phyloP scores from a whole-genome alignment of 345 rosid genomes.

The Heritiera fomes region DNA sequence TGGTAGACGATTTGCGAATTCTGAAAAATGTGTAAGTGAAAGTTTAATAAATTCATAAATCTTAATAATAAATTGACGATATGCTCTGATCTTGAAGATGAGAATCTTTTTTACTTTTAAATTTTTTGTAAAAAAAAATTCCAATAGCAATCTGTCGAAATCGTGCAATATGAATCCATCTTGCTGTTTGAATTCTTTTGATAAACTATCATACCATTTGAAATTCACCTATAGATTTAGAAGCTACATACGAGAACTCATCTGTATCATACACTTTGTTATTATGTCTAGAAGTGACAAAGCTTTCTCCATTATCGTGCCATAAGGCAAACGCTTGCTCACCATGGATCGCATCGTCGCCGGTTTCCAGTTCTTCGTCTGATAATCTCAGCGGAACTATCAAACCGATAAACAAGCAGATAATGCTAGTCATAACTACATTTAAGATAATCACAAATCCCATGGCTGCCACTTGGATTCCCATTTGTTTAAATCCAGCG shows the following conservation, averaged over 20 bases:
- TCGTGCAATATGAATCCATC: background rate
- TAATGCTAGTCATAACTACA: slow-evolving; percentile 34
- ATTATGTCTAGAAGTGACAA: slow-evolving; percentile 27
- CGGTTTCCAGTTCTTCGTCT: slow-evolving; percentile 31
- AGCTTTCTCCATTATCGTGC: slow-evolving; percentile 23
- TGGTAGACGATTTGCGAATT: no score
- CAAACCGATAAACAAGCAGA: slow-evolving; percentile 37
- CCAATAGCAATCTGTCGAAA: background rate
- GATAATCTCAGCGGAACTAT: slow-evolving; percentile 42
- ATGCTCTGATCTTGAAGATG: no score
- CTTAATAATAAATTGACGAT: no score
- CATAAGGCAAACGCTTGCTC: slow-evolving; percentile 40
- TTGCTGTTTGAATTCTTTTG: background rate
- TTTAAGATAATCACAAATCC: slow-evolving; percentile 40
- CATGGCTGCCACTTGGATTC: slow-evolving; percentile 40
- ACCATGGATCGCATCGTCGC: slow-evolving; percentile 45
- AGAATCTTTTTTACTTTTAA: no score
- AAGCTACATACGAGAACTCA: slow-evolving; percentile 20
- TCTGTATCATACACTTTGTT: slow-evolving; percentile 30
- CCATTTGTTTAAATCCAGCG: slow-evolving; percentile 44
- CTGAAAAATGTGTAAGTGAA: no score
- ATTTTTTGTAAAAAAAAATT: background rate
- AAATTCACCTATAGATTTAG: slow-evolving; percentile 27
- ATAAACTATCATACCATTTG: slow-evolving; percentile 24
- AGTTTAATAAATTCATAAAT: no score